Evolutionary conservation across 192 early-diverging fungal species (phyloP), one percentile per base, ranked within the genome.

Genomic region (Backusella psychrophila): DNA sequence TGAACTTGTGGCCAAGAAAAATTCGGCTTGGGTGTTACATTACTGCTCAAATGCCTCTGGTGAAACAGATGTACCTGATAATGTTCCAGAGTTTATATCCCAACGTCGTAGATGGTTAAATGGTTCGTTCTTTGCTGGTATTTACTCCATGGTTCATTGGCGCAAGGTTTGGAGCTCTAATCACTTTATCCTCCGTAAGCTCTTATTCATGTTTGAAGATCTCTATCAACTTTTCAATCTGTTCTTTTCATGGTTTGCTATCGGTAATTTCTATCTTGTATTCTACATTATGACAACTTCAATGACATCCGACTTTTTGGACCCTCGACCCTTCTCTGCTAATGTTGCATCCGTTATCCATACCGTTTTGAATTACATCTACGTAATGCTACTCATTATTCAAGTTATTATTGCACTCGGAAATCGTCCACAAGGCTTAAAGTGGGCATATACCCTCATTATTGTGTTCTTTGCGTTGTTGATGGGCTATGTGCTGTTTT

Each of bases 361-460:
- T 34, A 77, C 76, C 33, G 73, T 86, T 34, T 81, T 86, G 53
- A 88, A 80, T 36, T 83, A 83, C 38, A 75, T 83, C 14, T 83
- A 83, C 36, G 39, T 96, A 33, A 73, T 93, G 63, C 86, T 95
- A 44, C 84, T 98, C 66, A 87, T 95, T 42, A 87, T 91, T 29
- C 90, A 92, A 75, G 93, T 99, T 80, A 93, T 99, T 42, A 87
- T 93, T 26, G 92, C 96, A 76, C 85, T 99, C 78, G 98, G 98
- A 74, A 99, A 99, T 84, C 89, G 96, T 53, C 98, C 98, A 63
- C 95, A 99, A 82, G 97, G 95, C 14, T 80, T 89, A 19, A 93
- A 89, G 81, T 85, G 84, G 52, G 88, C 96, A 33, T 97, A 96
- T 77, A 89, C 87, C 26, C 70, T 85, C n/a, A 90, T 88, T 44